These are phyloP conservation scores for Coemansia sp. DNA, from an alignment of 192 early-diverging fungal species.

Conservation along the genomic window DNA sequence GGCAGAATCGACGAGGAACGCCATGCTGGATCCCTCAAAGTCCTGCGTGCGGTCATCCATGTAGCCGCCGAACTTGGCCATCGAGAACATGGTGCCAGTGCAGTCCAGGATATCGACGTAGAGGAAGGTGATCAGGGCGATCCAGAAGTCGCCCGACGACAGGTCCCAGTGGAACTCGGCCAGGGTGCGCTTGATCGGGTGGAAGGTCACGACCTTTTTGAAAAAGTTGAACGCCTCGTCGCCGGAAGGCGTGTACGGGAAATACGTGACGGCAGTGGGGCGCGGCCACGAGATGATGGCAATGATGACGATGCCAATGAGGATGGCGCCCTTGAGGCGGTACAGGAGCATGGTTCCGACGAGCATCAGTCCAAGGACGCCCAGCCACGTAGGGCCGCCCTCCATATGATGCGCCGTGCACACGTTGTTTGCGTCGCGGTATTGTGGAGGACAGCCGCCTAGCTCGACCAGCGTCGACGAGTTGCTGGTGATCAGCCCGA, in stretches of 20 bases:
- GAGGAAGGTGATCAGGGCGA: constrained; percentile 78
- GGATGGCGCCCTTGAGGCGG: constrained; percentile 67
- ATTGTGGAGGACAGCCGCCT: constrained; percentile 62
- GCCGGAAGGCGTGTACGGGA: constrained; percentile 65
- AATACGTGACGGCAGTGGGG: constrained; percentile 65
- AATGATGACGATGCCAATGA: constrained; percentile 69
- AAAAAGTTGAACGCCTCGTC: constrained; percentile 65
- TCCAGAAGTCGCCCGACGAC: constrained; percentile 62
- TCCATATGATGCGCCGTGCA: constrained; percentile 62
- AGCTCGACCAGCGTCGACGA: constrained; percentile 67
- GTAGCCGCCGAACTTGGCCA: constrained; percentile 79
- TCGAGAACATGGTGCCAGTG: constrained; percentile 81
- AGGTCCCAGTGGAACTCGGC: constrained; percentile 65
- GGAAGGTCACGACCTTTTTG: constrained; percentile 68
- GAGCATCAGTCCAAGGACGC: constrained; percentile 68
- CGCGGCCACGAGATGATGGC: constrained; percentile 73
- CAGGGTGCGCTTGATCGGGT: constrained; percentile 58
- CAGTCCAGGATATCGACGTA: constrained; percentile 87
- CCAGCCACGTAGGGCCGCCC: constrained; percentile 64
- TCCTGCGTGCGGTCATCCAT: constrained; percentile 69
- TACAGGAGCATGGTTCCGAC: constrained; percentile 64
- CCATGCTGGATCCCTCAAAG: constrained; percentile 70
- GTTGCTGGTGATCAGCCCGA: constrained; percentile 66
- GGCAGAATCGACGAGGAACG: constrained; percentile 71
- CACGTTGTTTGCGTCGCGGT: constrained; percentile 58